Evolutionary conservation across 805 yeast genomes (phyloP), one percentile per base, ranked within the genome.

Genomic region (Candida sanyiensis): DNA sequence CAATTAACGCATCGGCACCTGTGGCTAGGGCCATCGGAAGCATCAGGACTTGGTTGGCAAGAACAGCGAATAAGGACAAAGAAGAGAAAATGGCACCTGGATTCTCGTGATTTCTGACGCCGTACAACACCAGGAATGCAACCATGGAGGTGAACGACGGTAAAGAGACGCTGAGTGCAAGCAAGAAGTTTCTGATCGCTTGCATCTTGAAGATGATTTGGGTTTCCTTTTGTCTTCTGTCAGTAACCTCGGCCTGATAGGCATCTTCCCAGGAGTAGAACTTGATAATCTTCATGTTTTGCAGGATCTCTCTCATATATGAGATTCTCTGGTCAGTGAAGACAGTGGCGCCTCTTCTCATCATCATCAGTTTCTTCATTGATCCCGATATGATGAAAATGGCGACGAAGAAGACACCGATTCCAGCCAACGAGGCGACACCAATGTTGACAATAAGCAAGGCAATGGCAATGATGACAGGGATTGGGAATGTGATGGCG

Each of bases 191-290:
- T 58, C 89, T 73, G 23, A 75, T 54, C 28, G 76, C 62, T 51
- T 82, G 86, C 66, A 83, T 72, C 34, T 59, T 63, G 50, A 74
- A 67, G 47, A 85, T 66, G 37, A 68, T 62, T 7, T 49, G 46
- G 72, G 81, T 75, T 59, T 86, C 95, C 19, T 64, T 57, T 1
- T 49, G 49, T 53, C 96, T 71, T 26, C 74, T 63, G 4, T 66
- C 66, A 6, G 73, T 50, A 30, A 85, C 71, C 33, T 72, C 57
- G 10, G 67, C 57, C 38, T 68, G 66, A 57, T 84, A 86, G 1
- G 95, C 85, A 20, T 68, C 69, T 61, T 87, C 95, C 95, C 95
- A 86, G 2, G 90, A 81, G 56, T 86, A 86, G 57, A 71, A 83
- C 63, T 86, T 86, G 61, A 86, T 82, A 57, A 81, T 71, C 49